Evolutionary conservation across 306 rosid species (phyloP), one percentile per base, ranked within the genome.

Genomic region (Cucurbita pepo): DNA sequence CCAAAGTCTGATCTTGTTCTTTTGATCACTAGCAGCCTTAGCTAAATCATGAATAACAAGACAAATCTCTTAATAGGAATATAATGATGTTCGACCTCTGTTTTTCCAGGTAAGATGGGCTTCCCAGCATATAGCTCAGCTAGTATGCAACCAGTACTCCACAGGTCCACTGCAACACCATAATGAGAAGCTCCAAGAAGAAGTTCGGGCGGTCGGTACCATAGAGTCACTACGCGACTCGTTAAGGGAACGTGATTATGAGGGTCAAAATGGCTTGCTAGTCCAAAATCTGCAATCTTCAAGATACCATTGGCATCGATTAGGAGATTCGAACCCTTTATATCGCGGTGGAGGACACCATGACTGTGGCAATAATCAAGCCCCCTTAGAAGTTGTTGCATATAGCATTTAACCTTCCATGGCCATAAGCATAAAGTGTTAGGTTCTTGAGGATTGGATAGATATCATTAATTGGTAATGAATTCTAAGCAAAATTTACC

Each of bases 171-270:
- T 2, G 85, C 96, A 81, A 87, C 98, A 52, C 94, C 97, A 75
- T 93, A 93, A 58, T 78, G 83, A 44, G 98, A 86, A 57, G 90
- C 93, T 80, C 98, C 98, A 69, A 93, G 94, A 75, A 93, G 77
- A 78, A 93, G 98, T 72, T 93, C 98, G 18, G 98, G 98, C 21
- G 98, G 98, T 77, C 98, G 82, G 79, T 93, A 93, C 98, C 97
- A 93, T 37, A 93, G 86, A 77, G 98, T 93, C 71, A 93, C 97
- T 56, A 93, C 98, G 16, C 97, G 97, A 71, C 96, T 90, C 73
- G 98, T 93, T 82, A 88, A 71, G 50, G 85, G 88, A 84, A 80
- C 84, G 57, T 78, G 84, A 25, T 83, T 87, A 73, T 64, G 78
- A n/a, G 98, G 92, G 54, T 89, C 90, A 59, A 81, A 84, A 71